Evolutionary conservation across 371 early-diverging fungal species (phyloP), one percentile per base, ranked within the genome.

Genomic region (Syncephalis fuscata): DNA sequence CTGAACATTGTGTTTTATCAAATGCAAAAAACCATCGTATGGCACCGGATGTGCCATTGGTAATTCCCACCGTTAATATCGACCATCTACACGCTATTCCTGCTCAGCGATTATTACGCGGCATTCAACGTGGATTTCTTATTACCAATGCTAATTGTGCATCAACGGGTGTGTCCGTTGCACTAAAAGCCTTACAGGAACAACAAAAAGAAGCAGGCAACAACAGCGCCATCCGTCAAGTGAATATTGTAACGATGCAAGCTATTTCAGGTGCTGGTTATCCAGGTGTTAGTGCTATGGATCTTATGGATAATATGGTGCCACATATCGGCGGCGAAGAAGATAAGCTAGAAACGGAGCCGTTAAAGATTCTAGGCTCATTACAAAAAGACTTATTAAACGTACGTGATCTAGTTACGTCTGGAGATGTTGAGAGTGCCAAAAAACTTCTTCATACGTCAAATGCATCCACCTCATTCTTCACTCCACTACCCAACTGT

Each of bases 61-160:
- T 92, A 45, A 93, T 93, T 2, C 95, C 95, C 16, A 70, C 85
- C 19, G 92, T 82, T 55, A 96, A 96, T 63, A 54, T 91, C 0
- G 68, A 76, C 32, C 94, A 94, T 58, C 77, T 92, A 55, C 78
- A 77, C 44, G 56, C 90, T 25, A 66, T 89, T 38, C 59, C 76
- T n/a, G 71, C 78, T 51, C 88, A 91, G 60, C 75, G 85, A n/a
- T 47, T 57, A 7, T 53, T 66, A n/a, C 67, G 76, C 52, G 57
- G 62, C 21, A 67, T 76, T 43, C 58, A 60, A 43, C 82, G 78
- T 61, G 97, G 97, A 39, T 88, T 89, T 63, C 58, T 96, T 17
- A 80, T 94, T 56, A 92, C 97, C 36, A 96, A 93, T 67, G 87
- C 95, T 54, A 96, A 96, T 68, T 96, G 97, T 70, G 90, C 95